Conservation (phyloP, 805 yeast species). For the Nakazawaea pomicola region DNA sequence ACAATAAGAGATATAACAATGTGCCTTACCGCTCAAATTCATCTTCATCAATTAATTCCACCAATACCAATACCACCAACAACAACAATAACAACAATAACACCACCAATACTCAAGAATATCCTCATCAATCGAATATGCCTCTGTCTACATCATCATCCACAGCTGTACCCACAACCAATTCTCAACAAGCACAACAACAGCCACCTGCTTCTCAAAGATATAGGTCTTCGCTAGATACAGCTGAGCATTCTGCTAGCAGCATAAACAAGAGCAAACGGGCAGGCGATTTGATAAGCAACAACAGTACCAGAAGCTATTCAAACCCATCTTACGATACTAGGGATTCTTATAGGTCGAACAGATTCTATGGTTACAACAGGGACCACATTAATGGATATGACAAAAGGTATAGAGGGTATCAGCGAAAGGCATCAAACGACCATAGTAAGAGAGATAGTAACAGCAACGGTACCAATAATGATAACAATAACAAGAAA, state of each 20-base stretch:
- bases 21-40: conserved; percentile 8
- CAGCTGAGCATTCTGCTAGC: no score
- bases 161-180: conserved; percentile 4
- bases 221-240: conserved; percentile 3
- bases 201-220: background rate
- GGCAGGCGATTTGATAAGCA: conserved; percentile 6
- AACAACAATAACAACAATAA: no score
- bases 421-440: background rate
- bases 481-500: no score
- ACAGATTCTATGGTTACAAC: conserved; percentile 2
- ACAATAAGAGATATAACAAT: conserved; percentile 4
- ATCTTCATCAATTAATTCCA: conserved; percentile 3
- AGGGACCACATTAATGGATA: conserved; percentile 1
- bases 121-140: conserved; percentile 3
- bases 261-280: background rate
- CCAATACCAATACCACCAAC: no score
- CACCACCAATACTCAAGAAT: background rate
- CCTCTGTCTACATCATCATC: background rate
- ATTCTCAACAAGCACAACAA: background rate
- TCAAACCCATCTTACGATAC: background rate
- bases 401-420: conserved; percentile 1
- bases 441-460: background rate
- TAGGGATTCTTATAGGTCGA: conserved; percentile 2
- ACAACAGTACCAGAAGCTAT: background rate
- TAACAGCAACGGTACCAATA: background rate